Base-by-base conservation (phyloP, 2,329 filamentous ascomycete species). In the Fusarium pseudoanthophilum region DNA sequence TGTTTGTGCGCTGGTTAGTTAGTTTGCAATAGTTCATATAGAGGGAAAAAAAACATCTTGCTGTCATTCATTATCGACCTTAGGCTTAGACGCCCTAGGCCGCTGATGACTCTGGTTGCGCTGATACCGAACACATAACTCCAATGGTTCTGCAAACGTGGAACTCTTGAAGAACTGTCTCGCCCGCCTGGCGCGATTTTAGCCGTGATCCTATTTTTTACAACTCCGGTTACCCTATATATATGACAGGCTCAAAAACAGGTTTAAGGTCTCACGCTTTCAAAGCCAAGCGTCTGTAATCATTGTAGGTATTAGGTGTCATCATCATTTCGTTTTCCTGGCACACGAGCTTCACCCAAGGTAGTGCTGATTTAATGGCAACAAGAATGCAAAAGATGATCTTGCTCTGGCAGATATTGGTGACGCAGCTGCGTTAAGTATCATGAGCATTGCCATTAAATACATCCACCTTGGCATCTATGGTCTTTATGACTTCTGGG, bases 281-380 rank as follows among this genome's bases (percentile, higher is more conserved):
- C 10, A 16, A 18, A 7, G 11, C 15, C 5, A 24, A 24, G 10
- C 4, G 15, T 18, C 5, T 24, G 10, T 11, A 2, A 24, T 43
- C n/a, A 43, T 24, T 18, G 2, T 43, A 2, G 6, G 15, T 24
- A 43, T 24, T 24, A 4, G 40, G 40, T 24, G 6, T 24, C 18
- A 4, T 43, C 15, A 24, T 43, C 40, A 16, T 24, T 24, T 43
- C 15, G 15, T 8, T 18, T 24, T 8, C n/a, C n/a, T 24, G 40
- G 7, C 10, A 2, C 0, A 10, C n/a, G 3, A 43, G n/a, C 40
- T 43, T 24, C 6, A 18, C 10, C 15, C 0, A 8, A 43, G 10
- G 40, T 43, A 43, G 15, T 43, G 40, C 40, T 43, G n/a, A 24
- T 24, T 24, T 16, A 0, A 42, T 24, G 14, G 40, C 5, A 24